These are phyloP conservation scores for Huntiella decipiens DNA, from an alignment of 2,329 filamentous ascomycete genomes.

Conservation along the genomic window DNA sequence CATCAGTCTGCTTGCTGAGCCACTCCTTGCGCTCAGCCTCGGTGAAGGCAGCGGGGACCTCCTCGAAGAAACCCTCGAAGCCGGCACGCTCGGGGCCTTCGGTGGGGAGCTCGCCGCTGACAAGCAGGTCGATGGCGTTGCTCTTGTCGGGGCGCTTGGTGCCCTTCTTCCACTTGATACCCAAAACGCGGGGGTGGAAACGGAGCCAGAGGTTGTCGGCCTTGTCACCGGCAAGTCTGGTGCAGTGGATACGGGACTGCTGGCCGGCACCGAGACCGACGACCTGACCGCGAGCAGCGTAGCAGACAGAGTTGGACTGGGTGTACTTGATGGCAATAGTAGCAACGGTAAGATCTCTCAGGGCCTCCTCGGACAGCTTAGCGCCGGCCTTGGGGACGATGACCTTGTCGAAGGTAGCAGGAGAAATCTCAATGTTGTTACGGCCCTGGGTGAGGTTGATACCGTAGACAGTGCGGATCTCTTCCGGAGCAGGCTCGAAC, in stretches of 20 bases:
- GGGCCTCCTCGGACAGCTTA: slow-evolving; percentile 57
- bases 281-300: slow-evolving; percentile 82
- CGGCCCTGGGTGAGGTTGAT: slow-evolving; percentile 76
- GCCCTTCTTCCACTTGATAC: slow-evolving; percentile 92
- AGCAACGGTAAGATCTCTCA: slow-evolving; percentile 80
- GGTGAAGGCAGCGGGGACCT: slow-evolving; percentile 68
- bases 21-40: slow-evolving; percentile 69
- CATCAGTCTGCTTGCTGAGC: slow-evolving; percentile 62
- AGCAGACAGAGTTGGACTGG: slow-evolving; percentile 97
- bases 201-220: slow-evolving; percentile 99
- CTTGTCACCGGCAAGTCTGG: slow-evolving; percentile 90
- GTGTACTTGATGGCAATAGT: slow-evolving; percentile 98
- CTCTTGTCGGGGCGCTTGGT: slow-evolving; percentile 94
- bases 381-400: slow-evolving; percentile 67
- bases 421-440: slow-evolving; percentile 76
- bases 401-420: slow-evolving; percentile 67
- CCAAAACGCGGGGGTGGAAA: slow-evolving; percentile 77
- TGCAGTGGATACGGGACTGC: slow-evolving; percentile 97
- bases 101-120: slow-evolving; percentile 74
- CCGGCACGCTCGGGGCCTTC: slow-evolving; percentile 65
- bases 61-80: slow-evolving; percentile 80
- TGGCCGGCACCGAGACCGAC: slow-evolving; percentile 90
- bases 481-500: slow-evolving; percentile 62
- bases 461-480: slow-evolving; percentile 78
- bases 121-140: slow-evolving; percentile 91